Base-by-base conservation (phyloP, 257 asterid species). In the Solanum chilense region DNA sequence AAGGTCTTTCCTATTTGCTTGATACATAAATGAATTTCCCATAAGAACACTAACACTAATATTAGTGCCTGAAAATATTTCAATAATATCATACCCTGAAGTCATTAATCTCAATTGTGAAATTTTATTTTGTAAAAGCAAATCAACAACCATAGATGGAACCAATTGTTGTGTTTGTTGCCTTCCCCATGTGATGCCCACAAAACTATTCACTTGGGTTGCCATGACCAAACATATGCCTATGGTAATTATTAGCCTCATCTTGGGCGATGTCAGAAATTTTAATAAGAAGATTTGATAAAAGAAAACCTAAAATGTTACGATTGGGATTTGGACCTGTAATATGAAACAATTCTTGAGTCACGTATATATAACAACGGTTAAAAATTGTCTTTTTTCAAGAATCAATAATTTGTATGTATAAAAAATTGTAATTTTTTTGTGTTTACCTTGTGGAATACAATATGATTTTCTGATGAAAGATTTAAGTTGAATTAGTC, bases 101-200 rank as follows among this genome's bases (percentile, higher is more conserved):
- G 88, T 87, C 31, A 70, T 37, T 74, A 74, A 74, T 74, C 81
- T 74, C 31, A 74, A 18, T 11, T 85, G 25, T 7, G 47, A 44
- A 31, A 91, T 88, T 14, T 10, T 69, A 31, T 91, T 91, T 31
- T 89, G 90, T 25, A 91, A 73, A 14, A 89, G 86, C 85, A 89
- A 81, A 73, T 91, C 91, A 15, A 89, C 93, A 62, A 89, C 91
- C 91, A 91, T 89, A 4, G 93, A 89, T 39, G 93, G 93, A 69
- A 86, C 85, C 71, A 91, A 37, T 64, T 87, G 85, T 74, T 91
- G 91, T 13, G 93, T 14, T 1, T 89, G 85, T 31, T 35, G 76
- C 6, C 93, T 81, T 5, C 93, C 93, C 92, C 93, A 91, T 37
- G 80, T 88, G 2, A 91, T 56, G 56, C 92, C 93, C 52, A 91